Base-by-base conservation (phyloP, 2,329 filamentous ascomycete species). In the Claviceps cyperi region DNA sequence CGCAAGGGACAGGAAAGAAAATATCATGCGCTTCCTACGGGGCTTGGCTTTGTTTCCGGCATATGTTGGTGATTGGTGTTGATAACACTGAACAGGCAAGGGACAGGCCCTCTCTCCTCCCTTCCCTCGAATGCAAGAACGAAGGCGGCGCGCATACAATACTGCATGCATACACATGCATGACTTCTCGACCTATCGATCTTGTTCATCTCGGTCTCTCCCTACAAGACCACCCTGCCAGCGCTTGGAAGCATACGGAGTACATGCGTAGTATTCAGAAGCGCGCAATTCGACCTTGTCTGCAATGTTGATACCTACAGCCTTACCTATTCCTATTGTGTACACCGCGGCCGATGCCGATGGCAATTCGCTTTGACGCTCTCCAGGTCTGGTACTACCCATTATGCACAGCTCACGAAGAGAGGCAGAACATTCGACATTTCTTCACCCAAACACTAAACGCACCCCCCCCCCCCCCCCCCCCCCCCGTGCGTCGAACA, bases 251-350 rank as follows among this genome's bases (percentile, higher is more conserved):
- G 38, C 43, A 21, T 4, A 11, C 9, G 9, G 9, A 28, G 28
- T 21, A 45, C 21, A 17, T 28, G 28, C 28, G 28, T 28, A 28
- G 28, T 46, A 40, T 47, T 46, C 22, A 28, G 43, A 41, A 38
- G 43, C 38, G 38, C 46, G 28, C 50, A 44, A 47, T 19, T 50
- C 37, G 48, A 43, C 32, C 36, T 37, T 32, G 28, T 51, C 47
- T 50, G 47, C 28, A 43, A 45, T 28, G 28, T 28, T 28, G 8
- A 24, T 48, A 28, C 48, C 40, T 41, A 45, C 47, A 43, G 43
- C 43, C 39, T 37, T 43, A 40, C 46, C 9, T 11, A 28, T 11
- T 11, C 44, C 50, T 49, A 49, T 19, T 17, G 22, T 45, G 40
- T 14, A 43, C 28, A 39, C 28, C 24, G 41, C 49, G 48, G 46